phyloP scores from a whole-genome alignment of 495 filamentous ascomycete species.

The Podospora australis region DNA sequence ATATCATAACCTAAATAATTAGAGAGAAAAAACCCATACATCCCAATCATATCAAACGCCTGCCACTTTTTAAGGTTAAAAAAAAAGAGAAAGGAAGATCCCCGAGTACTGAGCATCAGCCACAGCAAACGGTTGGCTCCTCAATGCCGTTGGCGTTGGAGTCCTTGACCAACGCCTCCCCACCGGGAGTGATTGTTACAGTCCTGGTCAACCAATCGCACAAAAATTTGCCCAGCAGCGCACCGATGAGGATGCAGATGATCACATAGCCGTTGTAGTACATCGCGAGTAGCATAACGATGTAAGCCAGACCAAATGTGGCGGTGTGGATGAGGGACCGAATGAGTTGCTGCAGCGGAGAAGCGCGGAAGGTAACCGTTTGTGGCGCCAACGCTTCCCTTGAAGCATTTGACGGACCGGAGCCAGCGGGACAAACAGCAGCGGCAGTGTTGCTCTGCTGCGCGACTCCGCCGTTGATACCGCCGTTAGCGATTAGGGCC shows the following conservation, averaged over 20 bases:
- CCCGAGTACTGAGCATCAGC: slow-evolving; percentile 8
- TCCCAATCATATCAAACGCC: not conserved
- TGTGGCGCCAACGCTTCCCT: not conserved
- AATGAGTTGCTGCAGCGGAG: slow-evolving; percentile 41
- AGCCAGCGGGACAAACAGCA: not conserved
- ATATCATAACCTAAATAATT: not conserved
- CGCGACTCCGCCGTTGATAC: not conserved
- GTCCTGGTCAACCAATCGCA: slow-evolving; percentile 36
- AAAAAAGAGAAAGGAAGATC: not conserved
- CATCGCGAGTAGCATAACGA: slow-evolving; percentile 54
- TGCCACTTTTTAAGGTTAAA: too few species aligned
- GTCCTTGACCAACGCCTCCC: slow-evolving; percentile 1
- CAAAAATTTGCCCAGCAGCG: slow-evolving; percentile 40
- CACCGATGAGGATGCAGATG: slow-evolving; percentile 50
- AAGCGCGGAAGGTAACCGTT: slow-evolving; percentile 38
- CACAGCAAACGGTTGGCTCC: slow-evolving; percentile 25
- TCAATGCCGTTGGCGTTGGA: slow-evolving; percentile 10
- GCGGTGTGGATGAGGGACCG: slow-evolving; percentile 42
- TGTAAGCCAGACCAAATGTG: slow-evolving; percentile 49
- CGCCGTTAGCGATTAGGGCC: slow-evolving; percentile 7
- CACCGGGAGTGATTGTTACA: slow-evolving; percentile 8
- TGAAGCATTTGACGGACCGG: not conserved
- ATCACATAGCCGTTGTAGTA: slow-evolving; percentile 53
- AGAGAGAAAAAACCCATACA: not conserved
- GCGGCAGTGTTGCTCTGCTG: not conserved